Percentiles rank a stretch among this genome's conserved stretches.
These are phyloP conservation scores for Pleurotus tuber-regium DNA, from an alignment of 768 basidiomycete genomes.

Conservation along the genomic window DNA sequence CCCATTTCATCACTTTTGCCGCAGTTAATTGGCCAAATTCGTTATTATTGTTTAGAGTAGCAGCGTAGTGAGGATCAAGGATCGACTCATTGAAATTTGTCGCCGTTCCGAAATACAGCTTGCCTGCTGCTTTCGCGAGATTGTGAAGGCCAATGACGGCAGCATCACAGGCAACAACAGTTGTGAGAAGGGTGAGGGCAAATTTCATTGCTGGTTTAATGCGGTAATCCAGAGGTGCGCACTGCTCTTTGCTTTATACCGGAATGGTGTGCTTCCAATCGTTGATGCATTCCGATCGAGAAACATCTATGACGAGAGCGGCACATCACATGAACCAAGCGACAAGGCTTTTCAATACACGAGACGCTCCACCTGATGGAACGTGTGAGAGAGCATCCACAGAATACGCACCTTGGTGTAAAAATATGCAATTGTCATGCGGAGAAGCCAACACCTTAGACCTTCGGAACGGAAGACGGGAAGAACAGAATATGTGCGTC, in stretches of 20 bases:
- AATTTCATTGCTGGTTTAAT: too few species aligned
- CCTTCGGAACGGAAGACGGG: background rate
- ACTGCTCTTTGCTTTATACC: too few species aligned
- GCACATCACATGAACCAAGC: too few species aligned
- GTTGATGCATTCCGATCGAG: too few species aligned
- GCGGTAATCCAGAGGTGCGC: too few species aligned
- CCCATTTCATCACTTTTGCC: slow-evolving; percentile 47
- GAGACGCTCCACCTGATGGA: background rate
- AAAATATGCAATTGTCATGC: background rate
- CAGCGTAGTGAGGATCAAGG: slow-evolving; percentile 32
- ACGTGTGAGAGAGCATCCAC: background rate
- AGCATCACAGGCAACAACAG: too few species aligned
- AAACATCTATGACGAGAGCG: too few species aligned
- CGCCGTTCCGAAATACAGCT: slow-evolving; percentile 2
- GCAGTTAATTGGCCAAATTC: slow-evolving; percentile 44
- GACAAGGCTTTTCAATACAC: too few species aligned
- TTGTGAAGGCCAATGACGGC: background rate
- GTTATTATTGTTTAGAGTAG: slow-evolving; percentile 31
- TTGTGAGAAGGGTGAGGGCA: too few species aligned
- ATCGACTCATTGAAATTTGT: slow-evolving; percentile 28
- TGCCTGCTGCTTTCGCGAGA: background rate
- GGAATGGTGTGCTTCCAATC: too few species aligned
- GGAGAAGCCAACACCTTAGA: background rate
- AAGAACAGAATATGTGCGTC: background rate
- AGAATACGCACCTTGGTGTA: background rate